phyloP scores from a whole-genome alignment of 768 basidiomycete species.

The Zangia roseola region DNA sequence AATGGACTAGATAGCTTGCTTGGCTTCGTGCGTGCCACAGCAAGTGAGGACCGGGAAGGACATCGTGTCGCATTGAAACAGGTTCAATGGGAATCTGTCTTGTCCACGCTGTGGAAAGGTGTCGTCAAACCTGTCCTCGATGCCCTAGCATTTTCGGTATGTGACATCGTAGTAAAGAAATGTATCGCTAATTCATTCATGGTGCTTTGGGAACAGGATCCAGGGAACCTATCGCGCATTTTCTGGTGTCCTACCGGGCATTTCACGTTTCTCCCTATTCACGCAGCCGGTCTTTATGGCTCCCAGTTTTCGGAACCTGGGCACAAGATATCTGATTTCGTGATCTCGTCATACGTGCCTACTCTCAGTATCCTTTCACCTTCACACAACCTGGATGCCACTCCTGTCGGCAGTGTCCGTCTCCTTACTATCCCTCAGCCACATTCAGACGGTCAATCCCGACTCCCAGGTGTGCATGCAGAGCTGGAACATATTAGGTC shows the following conservation, averaged over 20 bases:
- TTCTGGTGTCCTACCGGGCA: slow-evolving; percentile 2
- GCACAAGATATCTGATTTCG: neutral
- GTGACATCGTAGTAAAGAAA: neutral
- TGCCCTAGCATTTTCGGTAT: neutral
- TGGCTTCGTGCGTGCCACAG: neutral
- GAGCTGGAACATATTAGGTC: slow-evolving; percentile 21
- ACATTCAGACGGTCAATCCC: slow-evolving; percentile 4
- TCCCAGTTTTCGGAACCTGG: neutral
- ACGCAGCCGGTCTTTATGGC: slow-evolving; percentile 1
- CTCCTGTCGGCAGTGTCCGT: neutral
- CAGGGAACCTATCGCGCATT: neutral
- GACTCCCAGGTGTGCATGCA: slow-evolving; percentile 6
- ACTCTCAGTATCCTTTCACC: slow-evolving; percentile 21
- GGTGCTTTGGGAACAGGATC: neutral
- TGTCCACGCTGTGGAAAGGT: neutral
- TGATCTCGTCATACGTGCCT: slow-evolving; percentile 28
- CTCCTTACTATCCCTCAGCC: slow-evolving; percentile 15
- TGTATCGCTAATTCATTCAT: neutral
- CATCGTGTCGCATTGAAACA: too few species aligned
- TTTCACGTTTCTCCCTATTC: neutral
- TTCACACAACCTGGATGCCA: neutral
- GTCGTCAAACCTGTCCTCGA: slow-evolving; percentile 2
- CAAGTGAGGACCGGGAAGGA: neutral
- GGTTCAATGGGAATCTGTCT: neutral
- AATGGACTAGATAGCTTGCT: neutral